phyloP scores from a whole-genome alignment of 805 yeast species.

The Kodamaea nitidulidarum region DNA sequence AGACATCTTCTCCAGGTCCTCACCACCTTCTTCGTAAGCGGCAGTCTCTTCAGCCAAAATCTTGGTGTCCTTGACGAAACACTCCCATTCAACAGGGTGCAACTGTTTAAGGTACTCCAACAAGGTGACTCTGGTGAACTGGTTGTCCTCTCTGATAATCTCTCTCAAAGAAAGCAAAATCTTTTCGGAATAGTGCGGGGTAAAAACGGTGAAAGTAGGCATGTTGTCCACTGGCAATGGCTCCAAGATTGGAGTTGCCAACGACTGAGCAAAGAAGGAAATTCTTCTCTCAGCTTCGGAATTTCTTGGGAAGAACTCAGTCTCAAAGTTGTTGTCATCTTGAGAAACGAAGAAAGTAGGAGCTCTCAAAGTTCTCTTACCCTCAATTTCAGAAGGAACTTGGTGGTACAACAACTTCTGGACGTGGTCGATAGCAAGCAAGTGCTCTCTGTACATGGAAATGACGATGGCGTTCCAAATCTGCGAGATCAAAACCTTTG shows the following conservation, averaged over 20 bases:
- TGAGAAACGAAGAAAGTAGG: constrained; percentile 98
- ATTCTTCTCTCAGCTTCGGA: constrained; percentile 99
- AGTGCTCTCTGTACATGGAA: constrained; percentile 99
- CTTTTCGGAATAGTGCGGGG: constrained; percentile 96
- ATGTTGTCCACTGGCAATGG: constrained; percentile 98
- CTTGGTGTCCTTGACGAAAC: constrained; percentile 94
- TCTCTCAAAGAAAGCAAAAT: constrained; percentile 89
- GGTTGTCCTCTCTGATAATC: constrained; percentile 95
- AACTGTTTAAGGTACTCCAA: constrained; percentile 91
- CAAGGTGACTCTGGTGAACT: constrained; percentile 89
- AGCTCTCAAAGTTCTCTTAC: constrained; percentile 96
- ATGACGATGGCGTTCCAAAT: constrained; percentile 99
- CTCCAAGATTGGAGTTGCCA: constrained; percentile 98
- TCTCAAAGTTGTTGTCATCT: constrained; percentile 90
- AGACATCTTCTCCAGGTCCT: constrained; percentile 34
- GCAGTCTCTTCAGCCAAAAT: constrained; percentile 93
- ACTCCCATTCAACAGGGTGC: constrained; percentile 96
- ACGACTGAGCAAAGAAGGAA: constrained; percentile 97
- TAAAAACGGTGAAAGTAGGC: constrained; percentile 97
- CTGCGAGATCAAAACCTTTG: constrained; percentile 95
- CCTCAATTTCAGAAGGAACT: constrained; percentile 97
- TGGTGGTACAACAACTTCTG: constrained; percentile 96
- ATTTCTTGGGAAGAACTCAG: constrained; percentile 95
- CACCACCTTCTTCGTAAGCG: constrained; percentile 53
- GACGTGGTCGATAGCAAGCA: constrained; percentile 96